Evolutionary conservation across 495 filamentous ascomycete genomes (phyloP), one percentile per base, ranked within the genome.

Genomic region (Penicillium robsamsonii): DNA sequence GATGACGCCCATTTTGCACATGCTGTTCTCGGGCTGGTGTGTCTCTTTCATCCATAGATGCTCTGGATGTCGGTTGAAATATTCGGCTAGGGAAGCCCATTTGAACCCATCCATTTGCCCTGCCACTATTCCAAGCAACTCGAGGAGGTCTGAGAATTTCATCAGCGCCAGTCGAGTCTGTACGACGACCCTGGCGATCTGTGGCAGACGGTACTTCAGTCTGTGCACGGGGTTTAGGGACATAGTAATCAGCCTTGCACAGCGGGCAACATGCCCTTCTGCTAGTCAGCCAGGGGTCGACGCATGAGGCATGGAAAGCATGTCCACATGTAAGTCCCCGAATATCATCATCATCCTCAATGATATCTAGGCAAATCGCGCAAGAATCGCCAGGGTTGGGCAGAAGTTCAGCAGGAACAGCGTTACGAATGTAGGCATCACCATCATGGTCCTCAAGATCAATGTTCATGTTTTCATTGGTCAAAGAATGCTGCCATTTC

Each of bases 181-280:
- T 45, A 42, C 54, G 60, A 46, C 54, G 61, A 24, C 58, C 66
- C 29, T 59, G 57, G 1, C 63, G 66, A 41, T 66, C 63, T 18
- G 49, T 37, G 25, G 30, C 31, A 9, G 61, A 43, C 13, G 49
- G 20, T 24, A 48, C 44, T 35, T 69, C 66, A 7, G 55, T 46
- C 27, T 66, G 60, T 13, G 61, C 27, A 76, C 88, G 87, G 18
- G 89, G 89, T 67, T 96, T 96, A 0, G 92, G 91, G 35, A 89
- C 84, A 69, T 95, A 97, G 71, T 97, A 98, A 60, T 97, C 92
- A 12, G 90, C 87, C 75, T 99, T 99, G 78, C 94, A 97, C 43
- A 97, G 83, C 47, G 95, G 95, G 70, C 95, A 99, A 71, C 94
- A 96, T 12, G 94, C 95, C 57, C 92, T 84, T 58, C 94, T 81